Conservation (phyloP, 371 early-diverging fungal genomes). For the Sporodiniella umbellata region DNA sequence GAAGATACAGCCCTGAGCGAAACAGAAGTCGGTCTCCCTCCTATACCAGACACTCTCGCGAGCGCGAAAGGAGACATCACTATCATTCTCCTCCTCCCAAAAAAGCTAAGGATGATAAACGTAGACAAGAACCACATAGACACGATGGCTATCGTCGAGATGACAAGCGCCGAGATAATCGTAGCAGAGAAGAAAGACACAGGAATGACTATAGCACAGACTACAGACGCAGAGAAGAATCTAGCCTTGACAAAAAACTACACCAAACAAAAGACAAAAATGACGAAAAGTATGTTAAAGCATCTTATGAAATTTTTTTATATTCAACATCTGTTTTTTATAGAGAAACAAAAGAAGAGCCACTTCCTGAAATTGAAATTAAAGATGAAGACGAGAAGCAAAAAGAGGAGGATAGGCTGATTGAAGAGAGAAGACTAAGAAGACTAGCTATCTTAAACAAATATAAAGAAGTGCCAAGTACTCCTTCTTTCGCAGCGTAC, state of each 20-base stretch:
- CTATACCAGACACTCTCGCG: slow-evolving; percentile 12
- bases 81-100: neutral
- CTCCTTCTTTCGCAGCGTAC: slow-evolving; percentile 14
- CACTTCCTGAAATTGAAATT: slow-evolving; percentile 34
- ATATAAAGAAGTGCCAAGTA: slow-evolving; percentile 39
- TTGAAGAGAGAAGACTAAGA: slow-evolving; percentile 76
- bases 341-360: neutral
- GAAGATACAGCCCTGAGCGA: slow-evolving; percentile 8
- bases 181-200: neutral
- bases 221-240: neutral
- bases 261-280: neutral
- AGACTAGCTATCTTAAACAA: slow-evolving; percentile 68
- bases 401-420: slow-evolving; percentile 63
- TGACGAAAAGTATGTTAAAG: neutral
- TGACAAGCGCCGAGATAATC: neutral
- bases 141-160: neutral
- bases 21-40: slow-evolving; percentile 1
- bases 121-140: neutral
- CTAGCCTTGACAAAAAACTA: neutral
- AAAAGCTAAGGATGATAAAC: neutral
- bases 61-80: slow-evolving; percentile 12
- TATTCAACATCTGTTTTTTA: neutral
- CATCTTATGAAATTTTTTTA: neutral
- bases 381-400: slow-evolving; percentile 51
- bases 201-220: neutral